Base-by-base conservation (phyloP, 805 yeast species). In the Ogataea kodamae region DNA sequence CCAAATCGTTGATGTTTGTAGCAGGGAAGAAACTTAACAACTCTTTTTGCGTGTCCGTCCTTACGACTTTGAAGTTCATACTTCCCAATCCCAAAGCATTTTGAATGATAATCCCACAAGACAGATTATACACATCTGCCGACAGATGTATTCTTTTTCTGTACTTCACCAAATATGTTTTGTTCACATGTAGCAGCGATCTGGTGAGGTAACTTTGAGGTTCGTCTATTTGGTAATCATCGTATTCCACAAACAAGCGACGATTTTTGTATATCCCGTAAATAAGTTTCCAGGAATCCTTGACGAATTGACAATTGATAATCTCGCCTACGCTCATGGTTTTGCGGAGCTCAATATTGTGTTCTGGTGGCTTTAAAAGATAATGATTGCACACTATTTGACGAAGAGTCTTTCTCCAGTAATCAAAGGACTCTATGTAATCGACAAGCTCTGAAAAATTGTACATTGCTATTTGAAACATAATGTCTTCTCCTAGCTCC, bases 1-100 rank as follows among this genome's bases (percentile, higher is more conserved):
- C 55, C 15, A 78, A 61, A 9, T 77, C 82, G 32, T 68, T 68
- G 26, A 78, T 70, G 43, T 73, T 70, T 0, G 73, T 62, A 0
- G 83, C 78, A 1, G 82, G 79, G 45, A 68, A 75, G 38, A 68
- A 74, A 1, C 67, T 62, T 32, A 68, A 59, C 15, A 61, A 40
- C 13, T 48, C 49, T 10, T 57, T 46, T 6, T 57, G 57, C 3
- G 53, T 43, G 2, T 50, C 50, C 16, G 55, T 50, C 19, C 61
- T 61, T 12, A 51, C 48, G 6, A 76, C 59, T 43, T 67, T 72
- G 43, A 77, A 76, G 44, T 68, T 67, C 11, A 78, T 72, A 10
- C 81, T 75, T 2, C 81, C 81, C 17, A 78, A 52, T 0, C 83
- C 83, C 33, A 64, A 59, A 1, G 73, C 74, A 39, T 70, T 68